Evolutionary conservation across 192 early-diverging fungal species (phyloP), one percentile per base, ranked within the genome.

Genomic region (Coemansia sp.): DNA sequence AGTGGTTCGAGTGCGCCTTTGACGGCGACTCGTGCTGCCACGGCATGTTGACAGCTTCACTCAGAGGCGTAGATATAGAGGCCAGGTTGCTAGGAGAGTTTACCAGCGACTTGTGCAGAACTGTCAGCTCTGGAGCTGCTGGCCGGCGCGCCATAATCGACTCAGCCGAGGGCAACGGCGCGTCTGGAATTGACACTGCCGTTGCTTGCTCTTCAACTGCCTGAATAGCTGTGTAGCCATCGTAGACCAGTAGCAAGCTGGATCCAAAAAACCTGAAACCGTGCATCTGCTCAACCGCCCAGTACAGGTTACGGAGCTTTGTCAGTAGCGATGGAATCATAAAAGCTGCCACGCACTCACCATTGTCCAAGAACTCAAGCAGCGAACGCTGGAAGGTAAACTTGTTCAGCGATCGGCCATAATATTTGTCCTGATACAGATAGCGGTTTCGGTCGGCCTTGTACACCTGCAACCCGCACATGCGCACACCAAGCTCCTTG

Each of bases 391-490:
- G 86, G 44, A 99, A 92, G 11, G 90, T 89, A 42, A 86, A 83
- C 26, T 84, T 81, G 55, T 89, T 89, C 52, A 99, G 83, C 20
- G 86, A 86, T 5, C 97, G 84, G 12, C 97, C 97, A 63, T 91
- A 91, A 73, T 99, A 99, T 76, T 99, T 99, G 83, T 96, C 91
- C 66, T 94, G 86, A 70, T 93, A 97, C 50, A 88, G 60, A 75
- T 88, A 97, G 18, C 83, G 83, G 21, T 87, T 66, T 2, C 84
- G 88, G 17, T 84, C 83, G 9, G 75, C 72, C 57, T 95, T 93
- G 76, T 91, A 98, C 7, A 95, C 92, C 85, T 98, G 97, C 93
- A 99, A 93, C 8, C 97, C 96, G 70, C 97, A 98, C 55, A 99
- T 92, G 1, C 96, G 85, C 55, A 97, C 92, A 5, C 97, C 97